Conservation (phyloP, 352 stramenopile genomes). For the Phytophthora melonis region DNA sequence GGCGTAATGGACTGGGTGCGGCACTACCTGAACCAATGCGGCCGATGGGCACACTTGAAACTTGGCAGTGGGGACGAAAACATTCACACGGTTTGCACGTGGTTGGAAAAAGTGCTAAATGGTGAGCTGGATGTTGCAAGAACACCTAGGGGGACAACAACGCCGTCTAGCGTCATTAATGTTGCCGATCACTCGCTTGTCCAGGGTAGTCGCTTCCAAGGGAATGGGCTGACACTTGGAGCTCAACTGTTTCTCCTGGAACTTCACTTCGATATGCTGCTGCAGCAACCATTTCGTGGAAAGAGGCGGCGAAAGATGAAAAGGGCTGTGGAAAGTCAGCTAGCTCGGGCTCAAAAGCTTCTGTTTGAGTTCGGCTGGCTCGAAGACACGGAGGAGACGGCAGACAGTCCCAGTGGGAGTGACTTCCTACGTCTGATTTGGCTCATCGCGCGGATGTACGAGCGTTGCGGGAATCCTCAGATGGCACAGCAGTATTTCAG, state of each 20-base stretch:
- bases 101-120: conserved; percentile 64
- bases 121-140: conserved; percentile 38
- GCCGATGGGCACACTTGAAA: conserved; percentile 55
- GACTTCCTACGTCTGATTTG: conserved; percentile 62
- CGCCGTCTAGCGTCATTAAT: conserved; percentile 16
- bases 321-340: conserved; percentile 33
- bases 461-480: conserved; percentile 50
- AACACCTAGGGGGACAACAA: conserved; percentile 7
- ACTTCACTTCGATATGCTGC: conserved; percentile 59
- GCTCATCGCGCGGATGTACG: conserved; percentile 61
- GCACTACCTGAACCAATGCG: conserved; percentile 68
- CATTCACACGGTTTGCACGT: conserved; percentile 58
- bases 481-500: conserved; percentile 64
- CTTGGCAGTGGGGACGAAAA: conserved; percentile 45
- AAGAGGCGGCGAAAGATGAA: conserved; percentile 36
- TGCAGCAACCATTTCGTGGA: conserved; percentile 37
- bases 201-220: conserved; percentile 35
- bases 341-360: conserved; percentile 45
- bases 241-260: conserved; percentile 70
- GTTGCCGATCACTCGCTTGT: conserved; percentile 32
- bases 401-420: not conserved
- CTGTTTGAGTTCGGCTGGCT: conserved; percentile 57
- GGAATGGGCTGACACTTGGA: conserved; percentile 45
- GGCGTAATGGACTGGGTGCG: conserved; percentile 40
- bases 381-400: conserved; percentile 36